Conservation (phyloP, 2,329 filamentous ascomycete genomes). For the Aspergillus sp. region DNA sequence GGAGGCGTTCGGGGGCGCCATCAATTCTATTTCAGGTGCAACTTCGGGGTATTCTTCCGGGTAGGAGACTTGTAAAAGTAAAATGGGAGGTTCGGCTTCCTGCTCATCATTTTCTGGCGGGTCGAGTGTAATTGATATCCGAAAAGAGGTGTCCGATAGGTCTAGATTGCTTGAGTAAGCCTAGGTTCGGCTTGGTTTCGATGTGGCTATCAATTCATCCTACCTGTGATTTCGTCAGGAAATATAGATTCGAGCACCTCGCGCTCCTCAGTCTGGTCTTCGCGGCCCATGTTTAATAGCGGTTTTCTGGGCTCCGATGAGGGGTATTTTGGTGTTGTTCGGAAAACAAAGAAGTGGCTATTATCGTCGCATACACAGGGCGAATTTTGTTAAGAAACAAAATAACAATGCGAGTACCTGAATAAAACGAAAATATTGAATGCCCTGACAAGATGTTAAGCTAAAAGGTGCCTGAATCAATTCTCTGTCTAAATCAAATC, state of each 20-base stretch:
- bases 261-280: slow-evolving; percentile 93
- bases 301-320: slow-evolving; percentile 23
- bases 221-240: slow-evolving; percentile 93
- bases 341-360: not conserved
- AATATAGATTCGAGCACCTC: slow-evolving; percentile 99
- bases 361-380: not conserved
- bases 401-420: not conserved
- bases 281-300: slow-evolving; percentile 53
- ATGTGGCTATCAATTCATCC: slow-evolving; percentile 8
- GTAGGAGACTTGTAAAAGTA: slow-evolving; percentile 84
- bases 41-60: slow-evolving; percentile 89
- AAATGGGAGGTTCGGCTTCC: slow-evolving; percentile 61
- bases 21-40: slow-evolving; percentile 77
- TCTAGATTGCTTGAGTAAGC: slow-evolving; percentile 52
- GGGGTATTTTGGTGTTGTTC: slow-evolving; percentile 22
- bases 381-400: not conserved
- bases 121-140: slow-evolving; percentile 82
- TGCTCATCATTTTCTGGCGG: slow-evolving; percentile 65
- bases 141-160: slow-evolving; percentile 85
- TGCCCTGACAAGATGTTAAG: slow-evolving; percentile 1
- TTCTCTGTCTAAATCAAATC: slow-evolving; percentile 14
- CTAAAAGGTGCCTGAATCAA: slow-evolving; percentile 6
- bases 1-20: slow-evolving; percentile 67
- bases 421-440: not conserved
- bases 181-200: not conserved